A percentile compares a stretch with the other conserved stretches of the same genome.
Evolutionary conservation across 176 grass and related monocot genomes (phyloP).

Genomic region (Rhipidocladum racemiflorum): DNA sequence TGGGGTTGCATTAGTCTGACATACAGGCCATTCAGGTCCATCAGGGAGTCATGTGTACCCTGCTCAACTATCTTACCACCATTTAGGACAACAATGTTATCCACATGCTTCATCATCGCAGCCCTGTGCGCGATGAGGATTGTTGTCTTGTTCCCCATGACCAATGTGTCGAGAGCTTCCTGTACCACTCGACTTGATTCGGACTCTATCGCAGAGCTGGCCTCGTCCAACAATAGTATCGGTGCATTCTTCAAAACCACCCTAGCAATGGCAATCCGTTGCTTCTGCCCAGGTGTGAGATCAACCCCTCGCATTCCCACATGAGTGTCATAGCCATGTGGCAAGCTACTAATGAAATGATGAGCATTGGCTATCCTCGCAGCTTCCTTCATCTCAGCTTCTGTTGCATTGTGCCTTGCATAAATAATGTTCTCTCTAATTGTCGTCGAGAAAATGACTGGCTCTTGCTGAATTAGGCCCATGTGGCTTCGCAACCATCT

Average conservation of each 20-base stretch:
- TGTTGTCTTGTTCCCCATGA: slow-evolving; percentile 99
- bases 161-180: slow-evolving; percentile 93
- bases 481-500: slow-evolving; percentile 97
- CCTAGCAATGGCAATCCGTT: slow-evolving; percentile 93
- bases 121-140: slow-evolving; percentile 96
- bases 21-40: slow-evolving; percentile 91
- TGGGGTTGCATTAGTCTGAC: slow-evolving; percentile 99
- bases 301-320: slow-evolving; percentile 98
- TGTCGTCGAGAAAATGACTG: slow-evolving; percentile 94
- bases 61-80: slow-evolving; percentile 96
- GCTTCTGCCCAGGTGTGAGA: slow-evolving; percentile 92
- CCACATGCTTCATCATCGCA: slow-evolving; percentile 99
- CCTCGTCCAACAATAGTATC: slow-evolving; percentile 94
- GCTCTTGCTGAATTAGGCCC: slow-evolving; percentile 96
- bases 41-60: slow-evolving; percentile 75
- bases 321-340: slow-evolving; percentile 97
- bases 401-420: slow-evolving; percentile 96
- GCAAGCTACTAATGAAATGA: slow-evolving; percentile 97
- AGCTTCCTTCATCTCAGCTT: slow-evolving; percentile 93
- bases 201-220: slow-evolving; percentile 88
- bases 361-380: slow-evolving; percentile 98
- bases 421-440: slow-evolving; percentile 99
- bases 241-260: slow-evolving; percentile 95
- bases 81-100: slow-evolving; percentile 95
- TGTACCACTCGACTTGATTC: slow-evolving; percentile 97